Evolutionary conservation across 1,284 basidiomycete species (phyloP).

Genomic region (Ustilago nuda): DNA sequence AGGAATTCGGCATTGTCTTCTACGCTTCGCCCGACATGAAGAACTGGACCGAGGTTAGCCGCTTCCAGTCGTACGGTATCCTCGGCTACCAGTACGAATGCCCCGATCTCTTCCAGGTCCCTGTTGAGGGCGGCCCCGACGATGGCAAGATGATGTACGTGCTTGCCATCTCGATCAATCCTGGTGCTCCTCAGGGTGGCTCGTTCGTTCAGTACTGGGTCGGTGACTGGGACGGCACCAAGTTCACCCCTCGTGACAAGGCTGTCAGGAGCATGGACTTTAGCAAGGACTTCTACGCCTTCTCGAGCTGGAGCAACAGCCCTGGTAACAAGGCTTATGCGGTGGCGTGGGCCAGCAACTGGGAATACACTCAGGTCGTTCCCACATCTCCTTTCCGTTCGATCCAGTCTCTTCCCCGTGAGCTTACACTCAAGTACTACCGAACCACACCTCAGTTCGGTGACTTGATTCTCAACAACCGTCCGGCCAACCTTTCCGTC

Average conservation of each 20-base stretch:
- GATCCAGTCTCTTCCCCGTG: conserved; percentile 66
- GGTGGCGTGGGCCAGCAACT: conserved; percentile 71
- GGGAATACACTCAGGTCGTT: conserved; percentile 70
- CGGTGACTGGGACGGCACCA: conserved; percentile 70
- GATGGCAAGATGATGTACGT: conserved; percentile 59
- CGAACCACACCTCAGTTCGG: conserved; percentile 56
- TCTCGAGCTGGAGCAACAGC: conserved; percentile 69
- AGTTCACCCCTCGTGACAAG: conserved; percentile 68
- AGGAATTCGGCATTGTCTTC: conserved; percentile 69
- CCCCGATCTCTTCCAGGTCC: conserved; percentile 67
- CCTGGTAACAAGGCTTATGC: conserved; percentile 59
- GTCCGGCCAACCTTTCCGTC: conserved; percentile 62
- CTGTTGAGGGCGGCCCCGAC: conserved; percentile 62
- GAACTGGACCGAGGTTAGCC: conserved; percentile 69
- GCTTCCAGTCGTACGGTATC: conserved; percentile 65
- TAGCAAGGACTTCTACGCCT: conserved; percentile 71
- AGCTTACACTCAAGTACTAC: conserved; percentile 65
- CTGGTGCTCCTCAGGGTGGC: conserved; percentile 67
- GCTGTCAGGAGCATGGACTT: conserved; percentile 69
- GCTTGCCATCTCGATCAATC: conserved; percentile 60
- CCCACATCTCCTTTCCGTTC: conserved; percentile 70
- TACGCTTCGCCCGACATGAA: conserved; percentile 70
- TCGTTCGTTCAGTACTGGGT: conserved; percentile 70
- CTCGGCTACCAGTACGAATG: conserved; percentile 70
- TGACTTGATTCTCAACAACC: conserved; percentile 67